Evolutionary conservation across 2,329 filamentous ascomycete genomes (phyloP).

Genomic region (Fusarium sp.): DNA sequence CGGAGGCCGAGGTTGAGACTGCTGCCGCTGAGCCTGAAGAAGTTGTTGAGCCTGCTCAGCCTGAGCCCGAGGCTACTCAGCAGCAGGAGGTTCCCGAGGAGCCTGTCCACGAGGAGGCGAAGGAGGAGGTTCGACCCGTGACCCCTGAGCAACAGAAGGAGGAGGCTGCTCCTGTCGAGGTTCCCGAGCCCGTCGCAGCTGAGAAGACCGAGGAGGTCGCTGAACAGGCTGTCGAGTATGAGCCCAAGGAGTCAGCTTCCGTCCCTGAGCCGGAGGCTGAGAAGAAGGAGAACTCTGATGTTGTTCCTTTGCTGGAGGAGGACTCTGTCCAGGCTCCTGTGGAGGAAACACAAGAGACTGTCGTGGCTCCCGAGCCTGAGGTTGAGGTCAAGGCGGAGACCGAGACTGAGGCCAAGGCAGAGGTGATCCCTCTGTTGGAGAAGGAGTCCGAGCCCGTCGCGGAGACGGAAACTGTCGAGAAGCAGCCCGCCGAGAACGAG

Average conservation of each 20-base stretch:
- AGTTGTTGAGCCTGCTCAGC: slow-evolving; percentile 15
- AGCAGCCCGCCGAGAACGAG: slow-evolving; percentile 7
- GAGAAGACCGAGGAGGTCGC: slow-evolving; percentile 26
- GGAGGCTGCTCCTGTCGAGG: background rate
- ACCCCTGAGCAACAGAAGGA: slow-evolving; percentile 13
- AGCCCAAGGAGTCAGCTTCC: slow-evolving; percentile 4
- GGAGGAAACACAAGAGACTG: slow-evolving; percentile 18
- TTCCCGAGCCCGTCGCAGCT: slow-evolving; percentile 9
- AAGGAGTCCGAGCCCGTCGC: slow-evolving; percentile 13
- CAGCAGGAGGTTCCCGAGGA: slow-evolving; percentile 15
- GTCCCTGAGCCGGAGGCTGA: slow-evolving; percentile 8
- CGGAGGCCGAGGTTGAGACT: slow-evolving; percentile 25
- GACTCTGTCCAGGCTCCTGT: slow-evolving; percentile 15
- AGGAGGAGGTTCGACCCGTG: slow-evolving; percentile 4
- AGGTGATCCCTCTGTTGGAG: slow-evolving; percentile 28
- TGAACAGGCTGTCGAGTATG: background rate
- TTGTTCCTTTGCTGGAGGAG: slow-evolving; percentile 28
- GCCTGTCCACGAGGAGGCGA: background rate
- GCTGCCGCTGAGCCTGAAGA: slow-evolving; percentile 29
- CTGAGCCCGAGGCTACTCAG: slow-evolving; percentile 17
- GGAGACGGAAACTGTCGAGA: slow-evolving; percentile 9
- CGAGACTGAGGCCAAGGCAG: slow-evolving; percentile 3
- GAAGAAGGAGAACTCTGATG: slow-evolving; percentile 16
- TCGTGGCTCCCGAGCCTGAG: slow-evolving; percentile 4
- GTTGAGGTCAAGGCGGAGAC: slow-evolving; percentile 6